Evolutionary conservation across 306 rosid genomes (phyloP).

Genomic region (Trichosanthes truncata): DNA sequence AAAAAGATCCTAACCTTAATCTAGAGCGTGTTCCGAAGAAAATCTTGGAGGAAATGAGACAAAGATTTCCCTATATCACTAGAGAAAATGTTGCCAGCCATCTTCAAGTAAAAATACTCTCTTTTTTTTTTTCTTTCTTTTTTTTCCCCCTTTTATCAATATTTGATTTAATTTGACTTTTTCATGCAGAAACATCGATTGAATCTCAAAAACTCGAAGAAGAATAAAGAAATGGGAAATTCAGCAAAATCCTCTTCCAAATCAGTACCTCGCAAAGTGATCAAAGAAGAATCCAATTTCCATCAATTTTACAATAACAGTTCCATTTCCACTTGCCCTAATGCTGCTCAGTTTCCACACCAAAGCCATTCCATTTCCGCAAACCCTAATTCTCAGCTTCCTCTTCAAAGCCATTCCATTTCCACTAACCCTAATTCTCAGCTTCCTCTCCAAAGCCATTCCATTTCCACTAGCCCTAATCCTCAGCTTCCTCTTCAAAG

Average conservation of each 20-base stretch:
- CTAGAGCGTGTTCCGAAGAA: constrained; percentile 9
- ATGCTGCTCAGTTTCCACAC: not conserved
- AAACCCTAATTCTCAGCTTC: not conserved
- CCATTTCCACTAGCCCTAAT: not conserved
- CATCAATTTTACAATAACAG: not conserved
- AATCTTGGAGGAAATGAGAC: not conserved
- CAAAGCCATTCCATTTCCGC: not conserved
- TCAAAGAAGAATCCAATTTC: not conserved
- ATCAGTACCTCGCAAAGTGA: not conserved
- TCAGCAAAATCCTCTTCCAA: not conserved
- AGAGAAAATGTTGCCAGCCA: constrained; percentile 22
- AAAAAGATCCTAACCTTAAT: not conserved
- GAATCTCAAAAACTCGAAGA: not conserved
- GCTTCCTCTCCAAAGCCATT: not conserved
- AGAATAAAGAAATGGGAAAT: no score
- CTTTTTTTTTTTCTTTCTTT: not conserved
- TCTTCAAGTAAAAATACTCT: constrained; percentile 8
- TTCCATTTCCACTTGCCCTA: not conserved
- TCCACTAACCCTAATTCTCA: not conserved
- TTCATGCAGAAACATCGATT: not conserved
- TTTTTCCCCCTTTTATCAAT: not conserved
- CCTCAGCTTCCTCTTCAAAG: not conserved
- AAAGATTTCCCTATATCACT: not conserved
- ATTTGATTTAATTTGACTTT: not conserved
- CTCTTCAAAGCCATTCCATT: not conserved